Evolutionary conservation across 2,329 filamentous ascomycete species (phyloP), one percentile per base, ranked within the genome.

Genomic region (Aureobasidium sp.): DNA sequence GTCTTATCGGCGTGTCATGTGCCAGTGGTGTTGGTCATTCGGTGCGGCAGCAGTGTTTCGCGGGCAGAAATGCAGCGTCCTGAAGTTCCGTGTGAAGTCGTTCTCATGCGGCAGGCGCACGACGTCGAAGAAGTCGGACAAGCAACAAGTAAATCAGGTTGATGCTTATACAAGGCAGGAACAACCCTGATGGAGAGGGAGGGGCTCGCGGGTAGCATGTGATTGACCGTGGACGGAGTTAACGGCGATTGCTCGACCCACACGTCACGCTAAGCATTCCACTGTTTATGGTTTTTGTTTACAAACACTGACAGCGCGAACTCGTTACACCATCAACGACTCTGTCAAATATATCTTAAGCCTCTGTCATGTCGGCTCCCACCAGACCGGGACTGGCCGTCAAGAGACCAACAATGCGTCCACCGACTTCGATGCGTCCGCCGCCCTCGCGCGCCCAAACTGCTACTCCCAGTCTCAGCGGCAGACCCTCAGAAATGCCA

Each of bases 351-450:
- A 37, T 39, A 29, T 27, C 8, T 39, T 50, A n/a, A 24, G 13
- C 29, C 34, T 39, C 39, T 34, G 46, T 24, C 44, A 85, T 86
- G 83, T 80, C 80, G 72, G 81, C 80, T 72, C 74, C 81, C 65
- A 77, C 79, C 66, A 77, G 82, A 72, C 77, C 81, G 72, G 74
- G 78, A 63, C 74, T 76, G 71, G 78, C 80, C 55, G 72, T 76
- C 65, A 81, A 78, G 71, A 82, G 74, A 61, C 73, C 77, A 64
- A 78, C 74, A 63, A 78, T 81, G 73, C 80, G 80, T 60, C 81
- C 79, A 67, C 75, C 81, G 46, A 74, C 80, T 46, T 74, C 77
- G 60, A 82, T 84, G 72, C 78, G 82, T 65, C 82, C 81, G 39
- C 81, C 84, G 27, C 70, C 78, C 43, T 73, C 75, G 26, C 79